Evolutionary conservation across 108 stramenopile genomes (phyloP), one percentile per base, ranked within the genome.

Genomic region (Fistulifera solaris): DNA sequence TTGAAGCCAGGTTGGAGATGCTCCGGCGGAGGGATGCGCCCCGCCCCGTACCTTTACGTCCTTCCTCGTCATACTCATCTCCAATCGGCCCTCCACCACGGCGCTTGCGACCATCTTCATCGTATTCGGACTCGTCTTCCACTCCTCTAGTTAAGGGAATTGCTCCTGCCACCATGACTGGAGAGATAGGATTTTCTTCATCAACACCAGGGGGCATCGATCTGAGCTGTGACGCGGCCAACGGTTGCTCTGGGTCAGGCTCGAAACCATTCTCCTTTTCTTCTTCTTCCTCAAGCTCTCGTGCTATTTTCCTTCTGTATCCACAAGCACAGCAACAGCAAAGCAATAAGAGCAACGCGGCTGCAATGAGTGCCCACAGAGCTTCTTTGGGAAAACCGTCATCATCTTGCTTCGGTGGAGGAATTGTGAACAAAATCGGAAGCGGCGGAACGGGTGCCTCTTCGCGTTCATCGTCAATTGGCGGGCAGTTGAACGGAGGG

Each of bases 251-350:
- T 42, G 40, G 17, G 13, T 44, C 26, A 21, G 40, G 22, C 19
- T 11, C 40, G 43, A 15, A 27, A n/a, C 26, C 42, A 35, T 35
- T 8, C 3, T 35, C 31, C 35, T 54, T 41, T 25, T 51, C 21
- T 25, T 51, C 21, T 44, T 57, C 56, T 44, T 57, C 56, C 7
- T 43, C 38, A 19, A 40, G 22, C 15, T 42, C 56, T 15, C 35
- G 27, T 3, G 28, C 54, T 54, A 42, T 31, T 48, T 19, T 57
- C 27, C 46, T 66, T 19, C 28, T 45, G 17, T 61, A 49, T 13
- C 62, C 69, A 27, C 70, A 77, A 60, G 56, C 50, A 56, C 53
- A 71, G 25, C 38, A 69, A 45, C 56, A 57, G 18, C 21, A 27
- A 1, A 57, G 43, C 18, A 44, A 22, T 41, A 57, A 57, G 22